Conservation (phyloP, 345 rosid species). For the Passiflora organensis region DNA sequence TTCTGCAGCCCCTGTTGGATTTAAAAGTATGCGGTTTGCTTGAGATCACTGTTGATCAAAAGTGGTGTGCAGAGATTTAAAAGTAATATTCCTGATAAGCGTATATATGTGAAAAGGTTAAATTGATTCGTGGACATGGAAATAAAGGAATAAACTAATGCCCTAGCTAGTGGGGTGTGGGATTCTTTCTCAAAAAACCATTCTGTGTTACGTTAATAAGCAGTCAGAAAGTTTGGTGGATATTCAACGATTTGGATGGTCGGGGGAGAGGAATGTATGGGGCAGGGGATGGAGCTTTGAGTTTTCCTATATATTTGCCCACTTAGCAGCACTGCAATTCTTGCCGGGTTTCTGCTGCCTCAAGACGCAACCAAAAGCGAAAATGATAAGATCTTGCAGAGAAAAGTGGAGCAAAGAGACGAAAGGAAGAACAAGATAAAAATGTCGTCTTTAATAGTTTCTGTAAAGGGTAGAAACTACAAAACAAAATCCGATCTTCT, state of each 20-base stretch:
- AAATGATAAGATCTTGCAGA: conserved; percentile 40
- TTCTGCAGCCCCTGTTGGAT: conserved; percentile 15
- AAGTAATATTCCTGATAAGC: neutral
- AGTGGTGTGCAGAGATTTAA: too few relatives aligned
- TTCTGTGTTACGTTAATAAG: neutral
- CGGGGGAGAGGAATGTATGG: conserved; percentile 38
- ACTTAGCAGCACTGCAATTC: conserved; percentile 19
- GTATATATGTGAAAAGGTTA: neutral
- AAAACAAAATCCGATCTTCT: conserved; percentile 8
- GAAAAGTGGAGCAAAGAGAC: conserved; percentile 30
- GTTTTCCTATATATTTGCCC: conserved; percentile 28
- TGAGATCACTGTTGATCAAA: neutral
- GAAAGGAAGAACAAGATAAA: neutral
- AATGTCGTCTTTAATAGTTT: conserved; percentile 1
- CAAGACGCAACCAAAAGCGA: conserved; percentile 37
- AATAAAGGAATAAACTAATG: neutral
- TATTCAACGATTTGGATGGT: neutral
- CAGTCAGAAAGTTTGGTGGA: neutral
- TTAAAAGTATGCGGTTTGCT: conserved; percentile 15
- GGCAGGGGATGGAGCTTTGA: conserved; percentile 43
- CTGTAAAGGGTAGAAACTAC: conserved; percentile 3
- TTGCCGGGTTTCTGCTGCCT: conserved; percentile 40
- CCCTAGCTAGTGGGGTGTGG: neutral
- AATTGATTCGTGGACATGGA: neutral
- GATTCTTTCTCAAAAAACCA: neutral